Base-by-base conservation (phyloP, 2,329 filamentous ascomycete species). In the Alternaria angustiovoidea region DNA sequence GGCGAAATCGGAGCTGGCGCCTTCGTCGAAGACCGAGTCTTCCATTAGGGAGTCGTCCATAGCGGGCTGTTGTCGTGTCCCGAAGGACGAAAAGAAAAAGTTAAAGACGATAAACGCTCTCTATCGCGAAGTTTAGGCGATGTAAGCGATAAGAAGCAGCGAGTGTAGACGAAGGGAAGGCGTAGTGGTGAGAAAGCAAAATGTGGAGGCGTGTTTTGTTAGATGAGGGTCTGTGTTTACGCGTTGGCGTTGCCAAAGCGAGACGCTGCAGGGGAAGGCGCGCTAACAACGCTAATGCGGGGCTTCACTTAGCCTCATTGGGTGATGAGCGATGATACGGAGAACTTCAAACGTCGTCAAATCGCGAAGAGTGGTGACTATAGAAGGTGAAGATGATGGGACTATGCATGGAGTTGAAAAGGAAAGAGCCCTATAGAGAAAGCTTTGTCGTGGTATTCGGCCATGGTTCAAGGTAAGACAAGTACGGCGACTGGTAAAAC, bases 21-120 rank as follows among this genome's bases (percentile, higher is more conserved):
- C 80, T 18, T 80, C 75, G 51, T 81, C 80, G 67, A 80, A 81
- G 58, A 74, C 73, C 5, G 79, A 81, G 47, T 78, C 76, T 32
- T 79, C 78, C 68, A 76, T 71, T 14, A 72, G 49, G 20, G 78
- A 81, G 71, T 80, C 78, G 74, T 79, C 78, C 80, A 81, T 82
- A 59, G 67, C 67, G 64, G 57, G 61, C 57, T 57, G 56, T 66
- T 58, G 56, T 52, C n/a, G 61, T 56, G 71, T 72, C 72, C 72
- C 71, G 67, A 59, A 69, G 70, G 70, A 74, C 69, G 47, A 43
- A 56, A 57, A 56, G 18, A 34, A 18, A 44, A 39, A 24, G 7
- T 24, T 51, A 55, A 66, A 60, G 62, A 58, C 59, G 57, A 55
- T 9, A 63, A 58, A 22, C 7, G 18, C 57, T 56, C 54, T 51